Evolutionary conservation across 768 basidiomycete genomes (phyloP).

Genomic region (Termitomyces sp.): DNA sequence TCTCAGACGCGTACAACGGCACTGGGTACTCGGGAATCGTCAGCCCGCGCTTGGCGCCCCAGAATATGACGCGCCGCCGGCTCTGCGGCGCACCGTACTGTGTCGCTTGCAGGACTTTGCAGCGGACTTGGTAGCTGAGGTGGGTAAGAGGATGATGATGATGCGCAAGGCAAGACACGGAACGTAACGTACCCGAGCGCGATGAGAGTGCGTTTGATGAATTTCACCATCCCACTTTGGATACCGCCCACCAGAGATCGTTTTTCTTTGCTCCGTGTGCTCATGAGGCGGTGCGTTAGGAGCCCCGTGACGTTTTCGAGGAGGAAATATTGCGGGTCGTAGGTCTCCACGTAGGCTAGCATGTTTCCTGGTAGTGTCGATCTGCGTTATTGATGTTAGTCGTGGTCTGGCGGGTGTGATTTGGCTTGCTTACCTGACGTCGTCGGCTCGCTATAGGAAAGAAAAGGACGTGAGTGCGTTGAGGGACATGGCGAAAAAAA

Average conservation of each 20-base stretch:
- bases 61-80: constrained; percentile 62
- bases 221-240: constrained; percentile 57
- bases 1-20: constrained; percentile 50
- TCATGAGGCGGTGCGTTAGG: constrained; percentile 42
- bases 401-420: no score
- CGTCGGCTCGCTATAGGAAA: constrained; percentile 43
- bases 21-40: constrained; percentile 57
- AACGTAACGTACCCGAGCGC: constrained; percentile 66
- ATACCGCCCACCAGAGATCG: constrained; percentile 32
- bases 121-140: constrained; percentile 58
- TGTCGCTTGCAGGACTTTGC: constrained; percentile 61
- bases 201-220: constrained; percentile 52
- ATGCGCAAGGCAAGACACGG: no score
- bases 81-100: constrained; percentile 72
- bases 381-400: constrained; percentile 22
- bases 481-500: not conserved
- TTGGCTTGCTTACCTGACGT: constrained; percentile 39
- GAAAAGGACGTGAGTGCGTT: not conserved
- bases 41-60: constrained; percentile 54
- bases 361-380: constrained; percentile 63
- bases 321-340: constrained; percentile 55
- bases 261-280: constrained; percentile 21
- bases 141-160: no score
- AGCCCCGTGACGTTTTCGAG: constrained; percentile 72
- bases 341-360: constrained; percentile 65